Evolutionary conservation across 2,329 filamentous ascomycete genomes (phyloP).

Genomic region (Aspergillus versicolor): DNA sequence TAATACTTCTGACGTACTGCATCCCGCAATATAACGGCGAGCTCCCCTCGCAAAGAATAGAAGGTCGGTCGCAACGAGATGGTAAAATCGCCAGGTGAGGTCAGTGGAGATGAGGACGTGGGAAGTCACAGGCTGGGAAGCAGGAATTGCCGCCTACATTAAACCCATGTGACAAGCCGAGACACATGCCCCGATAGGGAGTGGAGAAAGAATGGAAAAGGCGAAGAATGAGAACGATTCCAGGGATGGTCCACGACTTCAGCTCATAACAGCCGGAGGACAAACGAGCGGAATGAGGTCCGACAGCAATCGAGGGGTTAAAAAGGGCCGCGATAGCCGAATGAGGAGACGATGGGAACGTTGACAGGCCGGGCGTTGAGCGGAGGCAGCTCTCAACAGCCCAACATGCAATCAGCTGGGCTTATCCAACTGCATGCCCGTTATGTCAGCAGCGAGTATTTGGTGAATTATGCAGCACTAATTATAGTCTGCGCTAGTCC

Average conservation of each 20-base stretch:
- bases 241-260: neutral
- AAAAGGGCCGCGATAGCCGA: neutral
- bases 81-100: slow-evolving; percentile 2
- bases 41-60: slow-evolving; percentile 16
- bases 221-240: slow-evolving; percentile 8
- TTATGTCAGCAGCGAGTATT: slow-evolving; percentile 7
- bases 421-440: slow-evolving; percentile 2
- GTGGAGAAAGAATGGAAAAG: slow-evolving; percentile 13
- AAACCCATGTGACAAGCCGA: slow-evolving; percentile 36
- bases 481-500: neutral
- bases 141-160: slow-evolving; percentile 33
- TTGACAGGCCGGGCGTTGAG: slow-evolving; percentile 14
- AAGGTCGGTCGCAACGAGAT: slow-evolving; percentile 7
- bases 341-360: slow-evolving; percentile 1
- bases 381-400: slow-evolving; percentile 20
- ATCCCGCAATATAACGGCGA: slow-evolving; percentile 53
- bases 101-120: slow-evolving; percentile 17
- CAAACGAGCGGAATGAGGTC: slow-evolving; percentile 8
- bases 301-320: slow-evolving; percentile 2
- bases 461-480: slow-evolving; percentile 9
- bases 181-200: slow-evolving; percentile 16
- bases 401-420: slow-evolving; percentile 15
- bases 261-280: slow-evolving; percentile 4
- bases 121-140: slow-evolving; percentile 22
- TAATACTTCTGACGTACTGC: slow-evolving; percentile 97